Evolutionary conservation across 345 rosid species (phyloP).

Genomic region (Toxicodendron radicans): DNA sequence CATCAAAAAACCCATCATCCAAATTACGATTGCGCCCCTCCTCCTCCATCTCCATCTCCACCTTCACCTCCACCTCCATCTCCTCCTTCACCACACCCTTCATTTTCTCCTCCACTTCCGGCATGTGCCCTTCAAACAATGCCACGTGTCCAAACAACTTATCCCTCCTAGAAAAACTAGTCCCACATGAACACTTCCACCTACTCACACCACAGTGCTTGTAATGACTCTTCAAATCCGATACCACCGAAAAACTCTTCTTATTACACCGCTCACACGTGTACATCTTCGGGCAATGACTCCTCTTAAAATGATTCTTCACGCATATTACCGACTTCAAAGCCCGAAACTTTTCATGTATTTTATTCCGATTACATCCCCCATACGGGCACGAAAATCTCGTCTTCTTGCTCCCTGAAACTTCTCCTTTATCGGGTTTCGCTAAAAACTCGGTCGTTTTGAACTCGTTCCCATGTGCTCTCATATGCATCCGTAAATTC

Average conservation of each 20-base stretch:
- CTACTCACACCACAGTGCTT: constrained; percentile 63
- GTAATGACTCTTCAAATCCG: constrained; percentile 66
- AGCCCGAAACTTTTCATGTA: constrained; percentile 53
- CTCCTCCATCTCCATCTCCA: constrained; percentile 12
- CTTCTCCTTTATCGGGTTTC: constrained; percentile 29
- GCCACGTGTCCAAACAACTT: constrained; percentile 75
- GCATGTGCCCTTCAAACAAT: constrained; percentile 80
- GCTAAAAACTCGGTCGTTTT: constrained; percentile 63
- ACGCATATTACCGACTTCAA: constrained; percentile 64
- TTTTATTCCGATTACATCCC: constrained; percentile 63
- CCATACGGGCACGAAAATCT: constrained; percentile 68
- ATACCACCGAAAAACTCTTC: constrained; percentile 60
- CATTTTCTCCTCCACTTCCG: constrained; percentile 34
- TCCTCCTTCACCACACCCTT: constrained; percentile 5
- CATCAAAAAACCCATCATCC: constrained; percentile 24
- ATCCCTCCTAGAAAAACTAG: constrained; percentile 68
- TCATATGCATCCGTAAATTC: constrained; percentile 78
- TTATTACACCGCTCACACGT: constrained; percentile 54
- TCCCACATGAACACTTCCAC: constrained; percentile 75
- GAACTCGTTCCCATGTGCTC: constrained; percentile 74
- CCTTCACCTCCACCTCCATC: constrained; percentile 25
- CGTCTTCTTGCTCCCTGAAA: constrained; percentile 19
- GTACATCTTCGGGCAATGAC: constrained; percentile 75
- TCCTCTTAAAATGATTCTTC: constrained; percentile 76
- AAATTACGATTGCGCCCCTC: neutral